These are phyloP conservation scores for Eucalyptus viminalis DNA, from an alignment of 345 rosid genomes.

Conservation along the genomic window DNA sequence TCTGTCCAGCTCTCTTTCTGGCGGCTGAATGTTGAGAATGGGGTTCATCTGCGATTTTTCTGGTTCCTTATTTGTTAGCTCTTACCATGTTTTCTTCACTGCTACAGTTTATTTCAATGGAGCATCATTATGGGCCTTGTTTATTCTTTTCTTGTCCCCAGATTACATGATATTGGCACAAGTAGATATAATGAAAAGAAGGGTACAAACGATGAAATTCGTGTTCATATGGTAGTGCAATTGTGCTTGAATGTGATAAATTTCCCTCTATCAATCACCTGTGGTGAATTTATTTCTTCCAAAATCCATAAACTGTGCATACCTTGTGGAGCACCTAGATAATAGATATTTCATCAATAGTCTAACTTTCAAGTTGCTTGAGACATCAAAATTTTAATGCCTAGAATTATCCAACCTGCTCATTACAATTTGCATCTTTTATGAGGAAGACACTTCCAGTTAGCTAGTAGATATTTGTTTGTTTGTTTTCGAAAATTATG, in stretches of 20 bases:
- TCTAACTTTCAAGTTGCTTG: not conserved
- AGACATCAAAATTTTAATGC: not conserved
- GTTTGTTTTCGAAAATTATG: not conserved
- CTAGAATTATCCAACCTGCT: not conserved
- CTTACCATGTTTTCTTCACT: not conserved
- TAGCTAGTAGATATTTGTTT: not conserved
- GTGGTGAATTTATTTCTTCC: not conserved
- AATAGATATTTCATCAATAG: not conserved
- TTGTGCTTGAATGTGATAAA: not conserved
- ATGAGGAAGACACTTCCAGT: not conserved
- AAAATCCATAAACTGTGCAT: not conserved
- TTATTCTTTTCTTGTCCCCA: not conserved
- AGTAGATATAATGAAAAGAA: not conserved
- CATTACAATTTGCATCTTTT: not conserved
- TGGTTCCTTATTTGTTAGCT: not conserved
- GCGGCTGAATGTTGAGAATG: not conserved
- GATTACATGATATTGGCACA: not conserved
- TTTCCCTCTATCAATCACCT: not conserved
- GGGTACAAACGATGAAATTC: not conserved
- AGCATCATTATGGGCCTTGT: not conserved
- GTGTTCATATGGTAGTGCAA: not conserved
- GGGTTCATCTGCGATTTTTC: not conserved
- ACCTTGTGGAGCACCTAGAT: not conserved
- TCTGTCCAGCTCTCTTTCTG: not conserved
- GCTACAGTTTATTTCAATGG: not conserved